These are phyloP conservation scores for Diversispora eburnea DNA, from an alignment of 192 early-diverging fungal species.

Conservation along the genomic window DNA sequence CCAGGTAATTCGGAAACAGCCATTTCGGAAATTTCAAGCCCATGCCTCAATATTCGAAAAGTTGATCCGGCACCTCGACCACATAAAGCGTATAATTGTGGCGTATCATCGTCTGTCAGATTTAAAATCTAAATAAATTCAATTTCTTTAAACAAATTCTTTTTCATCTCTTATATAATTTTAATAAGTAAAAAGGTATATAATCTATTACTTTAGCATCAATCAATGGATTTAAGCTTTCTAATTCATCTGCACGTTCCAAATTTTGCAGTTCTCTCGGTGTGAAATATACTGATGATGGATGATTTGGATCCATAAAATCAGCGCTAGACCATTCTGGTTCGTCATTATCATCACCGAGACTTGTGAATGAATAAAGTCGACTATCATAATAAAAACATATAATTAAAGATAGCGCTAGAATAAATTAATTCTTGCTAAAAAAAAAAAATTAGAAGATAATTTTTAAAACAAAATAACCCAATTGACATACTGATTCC, in stretches of 20 bases:
- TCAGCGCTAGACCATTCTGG: slow-evolving; percentile 71
- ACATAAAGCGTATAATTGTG: slow-evolving; percentile 89
- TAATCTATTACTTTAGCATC: slow-evolving; percentile 57
- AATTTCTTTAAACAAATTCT: not conserved
- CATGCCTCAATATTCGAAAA: slow-evolving; percentile 88
- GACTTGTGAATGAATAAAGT: slow-evolving; percentile 89
- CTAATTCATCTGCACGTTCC: slow-evolving; percentile 87
- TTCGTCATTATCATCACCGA: slow-evolving; percentile 88
- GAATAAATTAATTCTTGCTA: not conserved
- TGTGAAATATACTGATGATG: slow-evolving; percentile 56
- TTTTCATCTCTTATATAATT: not conserved
- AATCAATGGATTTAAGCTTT: slow-evolving; percentile 76
- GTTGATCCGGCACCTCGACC: slow-evolving; percentile 77
- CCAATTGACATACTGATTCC: slow-evolving; percentile 74
- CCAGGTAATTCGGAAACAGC: slow-evolving; percentile 91
- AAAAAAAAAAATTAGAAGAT: not conserved
- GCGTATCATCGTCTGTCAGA: slow-evolving; percentile 84
- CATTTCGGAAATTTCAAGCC: slow-evolving; percentile 87
- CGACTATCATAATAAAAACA: slow-evolving; percentile 46
- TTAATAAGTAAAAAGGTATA: too few relatives aligned
- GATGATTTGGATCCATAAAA: slow-evolving; percentile 56
- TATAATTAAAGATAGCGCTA: not conserved
- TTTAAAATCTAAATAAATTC: slow-evolving; percentile 59
- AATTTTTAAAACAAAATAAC: not conserved
- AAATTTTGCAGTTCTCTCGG: slow-evolving; percentile 81